Evolutionary conservation across 192 early-diverging fungal genomes (phyloP).

Genomic region (Entrophospora sp.): DNA sequence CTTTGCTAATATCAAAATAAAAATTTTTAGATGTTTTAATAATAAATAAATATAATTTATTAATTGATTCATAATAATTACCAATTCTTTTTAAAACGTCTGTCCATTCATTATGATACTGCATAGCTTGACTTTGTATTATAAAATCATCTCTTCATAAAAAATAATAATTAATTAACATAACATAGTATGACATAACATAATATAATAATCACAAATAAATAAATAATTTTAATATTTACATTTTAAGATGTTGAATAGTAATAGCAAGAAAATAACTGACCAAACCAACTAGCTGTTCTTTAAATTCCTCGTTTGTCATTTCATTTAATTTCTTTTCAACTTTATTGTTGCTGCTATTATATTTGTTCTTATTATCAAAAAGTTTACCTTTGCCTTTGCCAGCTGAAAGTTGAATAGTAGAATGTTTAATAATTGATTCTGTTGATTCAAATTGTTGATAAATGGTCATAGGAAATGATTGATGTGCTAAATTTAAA

Average conservation of each 20-base stretch:
- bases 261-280: no score
- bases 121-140: neutral
- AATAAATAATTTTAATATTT: no score
- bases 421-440: neutral
- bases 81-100: slow-evolving; percentile 7
- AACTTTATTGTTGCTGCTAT: no score
- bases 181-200: neutral
- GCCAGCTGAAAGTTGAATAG: neutral
- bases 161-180: neutral
- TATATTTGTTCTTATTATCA: no score
- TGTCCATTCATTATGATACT: neutral
- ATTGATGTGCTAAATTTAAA: neutral
- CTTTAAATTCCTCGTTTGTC: no score
- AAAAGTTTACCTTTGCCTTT: no score
- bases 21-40: neutral
- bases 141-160: neutral
- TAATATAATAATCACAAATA: no score
- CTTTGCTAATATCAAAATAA: neutral
- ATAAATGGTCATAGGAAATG: neutral
- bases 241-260: no score
- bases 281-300: no score
- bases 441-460: neutral
- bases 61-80: no score
- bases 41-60: neutral
- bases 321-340: no score